Evolutionary conservation across 2,329 filamentous ascomycete species (phyloP), one percentile per base, ranked within the genome.

Genomic region (Coniosporium tulheliwenetii): DNA sequence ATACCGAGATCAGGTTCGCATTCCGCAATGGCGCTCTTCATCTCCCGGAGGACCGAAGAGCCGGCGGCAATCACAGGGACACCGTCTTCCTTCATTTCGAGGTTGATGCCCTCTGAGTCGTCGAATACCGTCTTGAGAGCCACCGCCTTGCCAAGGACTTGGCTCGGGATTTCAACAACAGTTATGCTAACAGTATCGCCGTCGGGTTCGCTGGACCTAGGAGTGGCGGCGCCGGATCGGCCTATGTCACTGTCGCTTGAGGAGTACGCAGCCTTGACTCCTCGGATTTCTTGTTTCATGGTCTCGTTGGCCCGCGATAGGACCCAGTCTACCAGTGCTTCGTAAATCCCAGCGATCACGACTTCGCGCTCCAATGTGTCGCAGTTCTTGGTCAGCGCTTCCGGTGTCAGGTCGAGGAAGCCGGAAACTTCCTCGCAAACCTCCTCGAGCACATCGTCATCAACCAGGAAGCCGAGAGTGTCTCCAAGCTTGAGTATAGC

Each of bases 61-160:
- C 83, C 82, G 1, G 77, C 77, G 0, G 79, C 51, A 1, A 72
- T 63, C 2, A 93, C 72, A n/a, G 83, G 73, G 1, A 98, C 74
- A 8, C 91, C 91, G 49, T 98, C 91, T 46, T 89, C 81, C 53
- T 89, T 93, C 87, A 98, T 96, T 65, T 98, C 91, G 0, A 81
- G 73, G 51, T 96, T 96, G 63, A 98, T 95, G 39, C 91, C 91
- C 14, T 80, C 68, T n/a, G 70, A 75, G 51, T 96, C 91, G 49
- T 98, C 89, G 51, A 98, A 98, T 31, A 96, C 76, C 10, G 84
- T 85, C 33, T 85, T 82, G 65, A 98, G 77, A 10, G 84, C 77
- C n/a, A 93, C 63, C 0, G 89, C 91, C 60, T 91, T 95, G 43
- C 83, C 86, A 1, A 98, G 68, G 1, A 74, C 70, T 29, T 84